phyloP scores from a whole-genome alignment of 805 yeast species.

The Geotrichum ghanense region DNA sequence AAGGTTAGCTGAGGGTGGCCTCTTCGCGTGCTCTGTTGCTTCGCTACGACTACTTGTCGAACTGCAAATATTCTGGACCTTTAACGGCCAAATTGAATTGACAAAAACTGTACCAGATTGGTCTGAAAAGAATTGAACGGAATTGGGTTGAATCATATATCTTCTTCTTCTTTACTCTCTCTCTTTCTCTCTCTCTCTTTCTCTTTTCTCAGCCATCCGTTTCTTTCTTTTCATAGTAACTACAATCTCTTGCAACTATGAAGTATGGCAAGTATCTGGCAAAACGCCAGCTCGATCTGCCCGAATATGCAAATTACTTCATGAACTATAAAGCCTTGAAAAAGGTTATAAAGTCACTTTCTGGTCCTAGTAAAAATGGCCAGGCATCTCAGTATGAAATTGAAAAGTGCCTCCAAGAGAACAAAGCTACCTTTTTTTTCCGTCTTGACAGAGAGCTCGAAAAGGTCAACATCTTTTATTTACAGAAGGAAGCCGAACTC shows the following conservation, averaged over 20 bases:
- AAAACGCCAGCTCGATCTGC: conserved; percentile 84
- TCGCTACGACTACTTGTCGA: no score
- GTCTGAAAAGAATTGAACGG: no score
- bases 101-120: no score
- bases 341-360: conserved; percentile 75
- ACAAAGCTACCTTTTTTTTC: conserved; percentile 81
- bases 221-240: neutral
- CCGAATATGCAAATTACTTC: conserved; percentile 89
- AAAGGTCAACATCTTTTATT: conserved; percentile 84
- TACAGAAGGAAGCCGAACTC: conserved; percentile 84
- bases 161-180: no score
- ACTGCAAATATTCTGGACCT: no score
- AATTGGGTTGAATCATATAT: no score
- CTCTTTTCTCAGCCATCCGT: neutral
- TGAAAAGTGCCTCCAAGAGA: conserved; percentile 61
- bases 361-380: conserved; percentile 29
- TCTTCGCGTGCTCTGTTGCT: no score
- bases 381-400: conserved; percentile 22
- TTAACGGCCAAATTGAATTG: no score
- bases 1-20: no score
- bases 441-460: conserved; percentile 89
- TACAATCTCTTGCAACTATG: no score
- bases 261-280: conserved; percentile 95
- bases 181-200: neutral
- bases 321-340: conserved; percentile 90